phyloP scores from a whole-genome alignment of 164 flowering plant species.

The Vitis cinerea region DNA sequence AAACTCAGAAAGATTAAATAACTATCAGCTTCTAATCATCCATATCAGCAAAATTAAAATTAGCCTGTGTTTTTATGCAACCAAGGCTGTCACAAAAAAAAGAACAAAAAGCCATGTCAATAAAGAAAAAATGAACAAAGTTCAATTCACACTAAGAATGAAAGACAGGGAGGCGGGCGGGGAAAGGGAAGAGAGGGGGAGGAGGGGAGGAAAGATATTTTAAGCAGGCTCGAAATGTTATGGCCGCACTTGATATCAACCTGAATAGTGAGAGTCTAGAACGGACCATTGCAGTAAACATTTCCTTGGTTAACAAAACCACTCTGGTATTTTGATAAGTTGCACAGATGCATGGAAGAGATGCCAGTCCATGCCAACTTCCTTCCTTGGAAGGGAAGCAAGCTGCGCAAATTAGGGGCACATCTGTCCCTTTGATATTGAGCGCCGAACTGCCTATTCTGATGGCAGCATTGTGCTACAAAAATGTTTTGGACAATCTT shows the following conservation, averaged over 20 bases:
- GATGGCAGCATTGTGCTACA: constrained; percentile 60
- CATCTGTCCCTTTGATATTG: constrained; percentile 44
- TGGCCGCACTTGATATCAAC: constrained; percentile 35
- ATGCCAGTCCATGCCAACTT: constrained; percentile 67
- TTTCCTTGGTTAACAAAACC: constrained; percentile 52
- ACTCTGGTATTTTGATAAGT: constrained; percentile 46
- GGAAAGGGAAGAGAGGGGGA: neutral
- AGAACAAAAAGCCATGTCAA: neutral
- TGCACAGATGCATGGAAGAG: constrained; percentile 68
- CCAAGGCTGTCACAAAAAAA: neutral
- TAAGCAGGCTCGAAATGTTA: constrained; percentile 12
- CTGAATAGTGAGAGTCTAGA: constrained; percentile 63
- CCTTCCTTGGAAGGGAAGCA: constrained; percentile 65
- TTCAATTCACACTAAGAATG: neutral
- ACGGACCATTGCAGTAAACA: constrained; percentile 96
- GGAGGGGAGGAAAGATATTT: neutral
- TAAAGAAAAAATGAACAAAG: neutral
- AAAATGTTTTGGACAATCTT: constrained; percentile 74
- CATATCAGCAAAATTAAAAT: too few species aligned
- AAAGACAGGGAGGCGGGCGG: neutral
- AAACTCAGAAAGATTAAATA: constrained; percentile 1
- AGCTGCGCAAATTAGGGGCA: constrained; percentile 51
- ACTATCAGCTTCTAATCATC: neutral
- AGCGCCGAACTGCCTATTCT: constrained; percentile 55
- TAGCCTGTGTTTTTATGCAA: neutral